Percentiles rank a stretch among this genome's conserved stretches.
These are phyloP conservation scores for Globisporangium paroecandrum DNA, from an alignment of 352 stramenopile species.

Conservation along the genomic window DNA sequence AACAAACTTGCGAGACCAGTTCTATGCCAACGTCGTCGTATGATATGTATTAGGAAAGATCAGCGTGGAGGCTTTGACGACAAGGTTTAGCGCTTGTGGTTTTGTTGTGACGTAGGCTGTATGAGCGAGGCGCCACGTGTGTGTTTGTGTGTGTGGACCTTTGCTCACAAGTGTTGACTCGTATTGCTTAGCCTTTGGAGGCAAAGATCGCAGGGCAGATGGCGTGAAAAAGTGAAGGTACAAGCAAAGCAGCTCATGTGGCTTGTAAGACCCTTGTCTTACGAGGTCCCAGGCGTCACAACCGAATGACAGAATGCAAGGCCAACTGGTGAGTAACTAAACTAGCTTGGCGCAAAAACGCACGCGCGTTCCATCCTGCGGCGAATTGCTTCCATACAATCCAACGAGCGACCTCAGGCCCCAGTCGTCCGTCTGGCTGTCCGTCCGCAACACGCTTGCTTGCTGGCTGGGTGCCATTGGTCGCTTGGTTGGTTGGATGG, in stretches of 20 bases:
- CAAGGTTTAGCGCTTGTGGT: background rate
- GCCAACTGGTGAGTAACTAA: background rate
- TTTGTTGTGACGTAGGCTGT: background rate
- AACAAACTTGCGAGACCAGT: background rate
- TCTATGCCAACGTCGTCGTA: background rate
- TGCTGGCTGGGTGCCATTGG: background rate
- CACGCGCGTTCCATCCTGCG: background rate
- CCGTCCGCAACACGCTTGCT: background rate
- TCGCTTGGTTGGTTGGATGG: too few species aligned
- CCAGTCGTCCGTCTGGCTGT: background rate
- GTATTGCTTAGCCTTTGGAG: background rate
- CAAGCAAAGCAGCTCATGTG: background rate
- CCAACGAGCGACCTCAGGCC: background rate
- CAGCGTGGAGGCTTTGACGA: background rate
- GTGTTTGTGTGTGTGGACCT: background rate
- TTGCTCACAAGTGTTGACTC: background rate
- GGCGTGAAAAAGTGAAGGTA: background rate
- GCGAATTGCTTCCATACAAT: background rate
- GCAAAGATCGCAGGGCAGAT: background rate
- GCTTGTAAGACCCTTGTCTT: background rate
- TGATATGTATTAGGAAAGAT: background rate
- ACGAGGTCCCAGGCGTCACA: background rate
- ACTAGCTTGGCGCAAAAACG: background rate
- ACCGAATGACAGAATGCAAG: background rate
- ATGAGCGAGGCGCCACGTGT: background rate